Evolutionary conservation across 1,139 yeast genomes (phyloP), one percentile per base, ranked within the genome.

Genomic region (Nakaseomyces delphensis): DNA sequence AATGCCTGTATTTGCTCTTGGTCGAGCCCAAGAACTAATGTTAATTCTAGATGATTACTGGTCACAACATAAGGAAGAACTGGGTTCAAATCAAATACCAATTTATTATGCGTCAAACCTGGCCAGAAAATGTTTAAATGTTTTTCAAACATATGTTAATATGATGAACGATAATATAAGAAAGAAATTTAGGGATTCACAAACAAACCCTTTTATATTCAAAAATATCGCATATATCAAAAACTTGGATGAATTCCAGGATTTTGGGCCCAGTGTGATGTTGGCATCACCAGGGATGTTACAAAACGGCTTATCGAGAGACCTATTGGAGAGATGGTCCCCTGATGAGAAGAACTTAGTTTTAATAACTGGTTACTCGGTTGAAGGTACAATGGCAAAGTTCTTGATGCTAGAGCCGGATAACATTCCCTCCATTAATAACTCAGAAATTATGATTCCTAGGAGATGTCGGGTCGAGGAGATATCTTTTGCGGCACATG

Each of bases 271-370:
- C 1, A 85, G 96, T 53, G 98, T 91, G 27, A 91, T 93, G 64
- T 77, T 91, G 33, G 98, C 98, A 0, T 79, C 95, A 36, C 99
- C 98, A 0, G 98, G 99, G 61, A 91, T 91, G 98, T 70, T 91
- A 41, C 98, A 91, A 60, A 89, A 84, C 56, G 98, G 98, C 49
- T 81, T 89, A 2, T 87, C 96, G 0, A 73, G 99, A 54, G 94
- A 85, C 52, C 69, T 91, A 37, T 69, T 91, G 32, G 99, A 91
- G 59, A 77, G 83, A 60, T 91, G 99, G 99, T 91, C 95, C 1
- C 98, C 98, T 0, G 98, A 91, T 56, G 84, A 94, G 3, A 83
- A 86, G 56, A 91, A 91, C 55, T 71, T 94, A 2, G 79, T 87
- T 23, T 76, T 91, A 28, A 66, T 91, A 62, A 93, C 99, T 0